A percentile compares a stretch with the other conserved stretches of the same genome.
Conservation (phyloP, 2,329 filamentous ascomycete genomes). For the Huntiella abstrusa region DNA sequence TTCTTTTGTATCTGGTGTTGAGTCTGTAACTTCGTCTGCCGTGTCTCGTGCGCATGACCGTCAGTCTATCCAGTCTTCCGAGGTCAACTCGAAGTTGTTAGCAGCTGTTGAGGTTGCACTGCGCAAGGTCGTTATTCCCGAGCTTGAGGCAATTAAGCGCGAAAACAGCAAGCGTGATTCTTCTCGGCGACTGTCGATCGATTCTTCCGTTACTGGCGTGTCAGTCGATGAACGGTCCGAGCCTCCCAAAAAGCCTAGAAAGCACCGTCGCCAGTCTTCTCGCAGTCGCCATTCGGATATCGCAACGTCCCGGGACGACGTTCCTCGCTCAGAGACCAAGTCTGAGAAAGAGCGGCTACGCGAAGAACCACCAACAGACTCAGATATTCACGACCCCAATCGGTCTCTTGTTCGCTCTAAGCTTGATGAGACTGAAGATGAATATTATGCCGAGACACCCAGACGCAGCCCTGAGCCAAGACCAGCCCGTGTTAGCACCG, state of each 20-base stretch:
- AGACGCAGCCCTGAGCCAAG: constrained; percentile 26
- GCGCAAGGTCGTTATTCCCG: constrained; percentile 70
- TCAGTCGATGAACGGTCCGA: constrained; percentile 38
- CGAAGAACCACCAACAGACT: constrained; percentile 27
- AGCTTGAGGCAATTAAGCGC: constrained; percentile 77
- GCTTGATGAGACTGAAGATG: constrained; percentile 7
- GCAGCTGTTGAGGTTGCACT: constrained; percentile 91
- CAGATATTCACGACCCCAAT: constrained; percentile 11
- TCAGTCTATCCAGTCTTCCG: constrained; percentile 34
- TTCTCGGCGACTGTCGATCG: constrained; percentile 43
- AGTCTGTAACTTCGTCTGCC: constrained; percentile 37
- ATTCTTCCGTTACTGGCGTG: constrained; percentile 34
- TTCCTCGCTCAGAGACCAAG: background rate
- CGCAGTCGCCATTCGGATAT: constrained; percentile 22
- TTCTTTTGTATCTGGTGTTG: constrained; percentile 31
- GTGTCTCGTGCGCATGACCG: constrained; percentile 35
- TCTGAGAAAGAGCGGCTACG: constrained; percentile 20
- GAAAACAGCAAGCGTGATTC: constrained; percentile 62
- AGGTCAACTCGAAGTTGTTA: constrained; percentile 70
- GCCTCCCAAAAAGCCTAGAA: constrained; percentile 13
- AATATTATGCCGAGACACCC: constrained; percentile 21
- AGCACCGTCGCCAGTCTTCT: constrained; percentile 19
- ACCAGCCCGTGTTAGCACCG: constrained; percentile 19
- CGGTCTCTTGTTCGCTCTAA: constrained; percentile 16
- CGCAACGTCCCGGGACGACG: constrained; percentile 21